Evolutionary conservation across 2,329 filamentous ascomycete genomes (phyloP).

Genomic region (Fonsecaea erecta): DNA sequence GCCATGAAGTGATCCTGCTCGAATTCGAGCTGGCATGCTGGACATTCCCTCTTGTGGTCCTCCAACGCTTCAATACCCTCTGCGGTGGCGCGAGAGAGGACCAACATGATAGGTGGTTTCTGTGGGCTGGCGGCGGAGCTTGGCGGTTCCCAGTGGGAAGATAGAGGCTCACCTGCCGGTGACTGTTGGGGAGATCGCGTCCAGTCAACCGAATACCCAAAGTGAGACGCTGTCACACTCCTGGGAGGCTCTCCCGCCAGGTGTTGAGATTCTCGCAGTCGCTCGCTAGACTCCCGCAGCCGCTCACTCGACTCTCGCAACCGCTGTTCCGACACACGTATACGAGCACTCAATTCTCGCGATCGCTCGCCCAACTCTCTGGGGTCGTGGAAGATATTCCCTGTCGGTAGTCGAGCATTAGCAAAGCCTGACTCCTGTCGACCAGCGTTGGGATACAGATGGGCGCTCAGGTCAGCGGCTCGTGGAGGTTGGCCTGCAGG

Average conservation of each 20-base stretch:
- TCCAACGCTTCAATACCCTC: slow-evolving; percentile 28
- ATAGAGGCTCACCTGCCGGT: neutral
- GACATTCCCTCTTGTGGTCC: slow-evolving; percentile 35
- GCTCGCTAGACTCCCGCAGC: slow-evolving; percentile 14
- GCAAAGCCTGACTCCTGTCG: slow-evolving; percentile 2
- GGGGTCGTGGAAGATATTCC: slow-evolving; percentile 16
- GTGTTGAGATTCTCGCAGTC: slow-evolving; percentile 13
- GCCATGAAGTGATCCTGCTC: slow-evolving; percentile 32
- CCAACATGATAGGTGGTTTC: slow-evolving; percentile 22
- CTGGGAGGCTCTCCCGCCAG: slow-evolving; percentile 5
- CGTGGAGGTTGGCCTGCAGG: slow-evolving; percentile 5
- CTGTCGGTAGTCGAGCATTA: neutral
- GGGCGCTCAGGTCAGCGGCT: slow-evolving; percentile 11
- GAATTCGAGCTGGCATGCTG: slow-evolving; percentile 34
- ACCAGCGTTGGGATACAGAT: slow-evolving; percentile 8
- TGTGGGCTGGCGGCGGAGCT: slow-evolving; percentile 4
- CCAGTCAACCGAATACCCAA: slow-evolving; percentile 2
- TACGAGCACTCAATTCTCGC: too few species aligned
- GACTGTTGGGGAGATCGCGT: neutral
- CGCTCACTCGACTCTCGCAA: too few species aligned
- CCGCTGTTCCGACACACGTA: too few species aligned
- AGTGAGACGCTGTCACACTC: neutral
- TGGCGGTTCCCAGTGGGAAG: neutral
- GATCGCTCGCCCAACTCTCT: slow-evolving; percentile 12
- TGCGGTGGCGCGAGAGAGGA: slow-evolving; percentile 28